Conservation (phyloP, 306 rosid genomes). For the Canavalia ensiformis region DNA sequence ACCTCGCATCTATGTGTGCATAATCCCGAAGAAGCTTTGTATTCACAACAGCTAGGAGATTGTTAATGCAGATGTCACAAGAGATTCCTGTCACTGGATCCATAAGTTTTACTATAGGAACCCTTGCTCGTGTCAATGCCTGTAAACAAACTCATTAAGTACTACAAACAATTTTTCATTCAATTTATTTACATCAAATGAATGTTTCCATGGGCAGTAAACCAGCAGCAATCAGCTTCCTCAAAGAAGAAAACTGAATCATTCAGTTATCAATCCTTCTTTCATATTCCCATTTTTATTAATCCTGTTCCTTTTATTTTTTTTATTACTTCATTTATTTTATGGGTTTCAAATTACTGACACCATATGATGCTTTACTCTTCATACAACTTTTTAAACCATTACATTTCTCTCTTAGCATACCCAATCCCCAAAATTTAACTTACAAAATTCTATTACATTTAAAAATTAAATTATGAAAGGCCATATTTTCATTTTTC, state of each 20-base stretch:
- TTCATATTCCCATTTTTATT: background rate
- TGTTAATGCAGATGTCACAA: conserved; percentile 97
- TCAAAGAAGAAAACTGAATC: background rate
- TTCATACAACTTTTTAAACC: background rate
- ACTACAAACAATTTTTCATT: conserved; percentile 6
- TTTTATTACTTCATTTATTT: conserved; percentile 11
- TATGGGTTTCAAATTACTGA: conserved; percentile 23
- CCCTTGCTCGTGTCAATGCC: conserved; percentile 98
- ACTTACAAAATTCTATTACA: background rate
- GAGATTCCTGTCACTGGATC: conserved; percentile 93
- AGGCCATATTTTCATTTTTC: background rate
- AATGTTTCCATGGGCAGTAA: conserved; percentile 19
- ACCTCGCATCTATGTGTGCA: conserved; percentile 77
- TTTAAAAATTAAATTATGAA: background rate
- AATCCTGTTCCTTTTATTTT: conserved; percentile 16
- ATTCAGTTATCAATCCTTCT: background rate
- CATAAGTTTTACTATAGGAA: conserved; percentile 97
- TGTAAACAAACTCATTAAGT: conserved; percentile 55
- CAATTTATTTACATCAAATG: conserved; percentile 28
- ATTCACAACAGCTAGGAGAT: conserved; percentile 92
- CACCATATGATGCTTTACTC: background rate
- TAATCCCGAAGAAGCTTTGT: conserved; percentile 94
- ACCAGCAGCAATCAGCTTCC: conserved; percentile 22
- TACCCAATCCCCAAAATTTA: background rate
- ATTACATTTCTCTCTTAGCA: conserved; percentile 3